Percentiles rank a stretch among this genome's conserved stretches.
phyloP scores from a whole-genome alignment of 2,329 filamentous ascomycete genomes.

The Penicillium occitanis region DNA sequence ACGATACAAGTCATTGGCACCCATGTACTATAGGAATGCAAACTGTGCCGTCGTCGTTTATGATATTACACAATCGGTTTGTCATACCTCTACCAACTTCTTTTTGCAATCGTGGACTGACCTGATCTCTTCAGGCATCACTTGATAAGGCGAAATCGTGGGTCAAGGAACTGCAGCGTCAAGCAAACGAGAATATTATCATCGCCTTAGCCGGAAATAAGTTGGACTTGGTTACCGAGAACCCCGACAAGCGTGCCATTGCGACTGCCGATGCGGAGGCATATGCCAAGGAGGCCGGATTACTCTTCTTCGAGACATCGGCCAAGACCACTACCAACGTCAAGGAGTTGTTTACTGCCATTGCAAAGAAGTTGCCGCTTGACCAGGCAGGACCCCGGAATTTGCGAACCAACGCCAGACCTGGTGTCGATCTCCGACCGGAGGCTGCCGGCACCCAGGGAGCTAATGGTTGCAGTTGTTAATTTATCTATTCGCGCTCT shows the following conservation, averaged over 20 bases:
- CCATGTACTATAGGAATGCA: conserved; percentile 99
- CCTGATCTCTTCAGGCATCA: conserved; percentile 66
- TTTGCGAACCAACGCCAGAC: conserved; percentile 63
- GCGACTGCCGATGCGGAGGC: conserved; percentile 85
- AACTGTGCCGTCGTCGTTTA: conserved; percentile 99
- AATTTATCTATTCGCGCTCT: conserved; percentile 28
- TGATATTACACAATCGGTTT: conserved; percentile 97
- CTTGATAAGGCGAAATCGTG: conserved; percentile 98
- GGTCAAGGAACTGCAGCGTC: conserved; percentile 98
- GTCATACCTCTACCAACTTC: conserved; percentile 34
- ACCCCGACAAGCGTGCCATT: conserved; percentile 94
- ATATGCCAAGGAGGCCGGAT: conserved; percentile 87
- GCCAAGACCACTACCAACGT: conserved; percentile 98
- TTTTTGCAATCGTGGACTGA: background rate
- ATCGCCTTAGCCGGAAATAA: conserved; percentile 98
- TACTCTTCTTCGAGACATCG: conserved; percentile 98
- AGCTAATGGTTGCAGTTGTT: conserved; percentile 64
- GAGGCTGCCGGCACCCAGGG: conserved; percentile 61
- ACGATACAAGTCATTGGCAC: conserved; percentile 96
- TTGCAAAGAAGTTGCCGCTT: conserved; percentile 94
- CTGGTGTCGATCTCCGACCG: conserved; percentile 66
- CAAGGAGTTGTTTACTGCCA: conserved; percentile 90
- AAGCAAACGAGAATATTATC: conserved; percentile 99
- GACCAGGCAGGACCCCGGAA: conserved; percentile 94
- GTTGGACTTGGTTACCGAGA: conserved; percentile 89